These are phyloP conservation scores for Hypholoma sublateritium DNA, from an alignment of 768 basidiomycete species.

Conservation along the genomic window DNA sequence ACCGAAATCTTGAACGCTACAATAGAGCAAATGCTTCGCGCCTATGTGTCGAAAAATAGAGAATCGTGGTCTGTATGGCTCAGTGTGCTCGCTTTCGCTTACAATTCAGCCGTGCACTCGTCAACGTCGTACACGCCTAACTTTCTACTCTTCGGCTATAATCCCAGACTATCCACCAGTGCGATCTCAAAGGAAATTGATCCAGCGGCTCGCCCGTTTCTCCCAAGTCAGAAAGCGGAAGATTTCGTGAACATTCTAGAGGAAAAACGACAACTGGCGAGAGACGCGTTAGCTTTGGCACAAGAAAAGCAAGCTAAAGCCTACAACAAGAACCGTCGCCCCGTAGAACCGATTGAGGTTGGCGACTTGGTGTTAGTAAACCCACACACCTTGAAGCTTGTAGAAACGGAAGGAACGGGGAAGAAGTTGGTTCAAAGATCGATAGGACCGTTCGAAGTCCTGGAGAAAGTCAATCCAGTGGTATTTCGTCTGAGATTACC, in stretches of 20 bases:
- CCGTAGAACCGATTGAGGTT: neutral
- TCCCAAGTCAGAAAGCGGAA: conserved; percentile 2
- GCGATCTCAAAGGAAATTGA: neutral
- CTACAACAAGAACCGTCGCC: conserved; percentile 18
- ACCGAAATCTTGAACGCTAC: conserved; percentile 27
- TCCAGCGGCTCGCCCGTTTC: neutral
- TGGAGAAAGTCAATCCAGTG: conserved; percentile 19
- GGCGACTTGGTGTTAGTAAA: conserved; percentile 22
- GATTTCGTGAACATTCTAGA: neutral
- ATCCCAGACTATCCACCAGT: conserved; percentile 12
- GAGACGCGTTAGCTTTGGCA: conserved; percentile 2
- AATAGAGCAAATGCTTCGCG: conserved; percentile 27
- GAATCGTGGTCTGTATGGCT: conserved; percentile 26
- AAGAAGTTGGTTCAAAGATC: conserved; percentile 19
- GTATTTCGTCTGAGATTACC: conserved; percentile 20
- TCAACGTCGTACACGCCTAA: conserved; percentile 26
- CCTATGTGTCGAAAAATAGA: conserved; percentile 24
- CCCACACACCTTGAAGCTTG: conserved; percentile 22
- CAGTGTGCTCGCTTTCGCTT: conserved; percentile 24
- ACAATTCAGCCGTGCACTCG: conserved; percentile 26
- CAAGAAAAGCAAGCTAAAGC: conserved; percentile 22
- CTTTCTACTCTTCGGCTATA: conserved; percentile 27
- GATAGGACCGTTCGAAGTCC: conserved; percentile 24
- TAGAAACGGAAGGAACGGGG: conserved; percentile 20
- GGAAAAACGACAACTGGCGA: neutral